Percentiles rank a stretch among this genome's conserved stretches.
Evolutionary conservation across 345 rosid species (phyloP).

Genomic region (Garcia nutans): DNA sequence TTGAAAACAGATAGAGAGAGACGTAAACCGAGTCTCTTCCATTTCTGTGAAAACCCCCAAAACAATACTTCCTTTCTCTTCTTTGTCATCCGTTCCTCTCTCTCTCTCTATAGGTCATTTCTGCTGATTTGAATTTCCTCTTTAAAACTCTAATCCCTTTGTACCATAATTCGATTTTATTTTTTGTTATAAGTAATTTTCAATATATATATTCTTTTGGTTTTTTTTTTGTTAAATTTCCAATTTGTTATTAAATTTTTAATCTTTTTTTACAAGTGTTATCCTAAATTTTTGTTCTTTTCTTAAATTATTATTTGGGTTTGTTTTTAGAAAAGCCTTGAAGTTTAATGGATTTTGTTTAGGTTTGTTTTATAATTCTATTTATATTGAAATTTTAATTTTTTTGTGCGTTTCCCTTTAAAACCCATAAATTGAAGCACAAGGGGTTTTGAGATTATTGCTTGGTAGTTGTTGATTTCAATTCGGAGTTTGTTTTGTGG

Average conservation of each 20-base stretch:
- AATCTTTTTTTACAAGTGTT: neutral
- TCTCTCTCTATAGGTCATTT: neutral
- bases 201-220: neutral
- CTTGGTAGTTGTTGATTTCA: neutral
- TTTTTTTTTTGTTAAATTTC: neutral
- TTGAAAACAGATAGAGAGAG: slow-evolving; percentile 5
- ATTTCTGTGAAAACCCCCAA: neutral
- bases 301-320: neutral
- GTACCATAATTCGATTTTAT: slow-evolving; percentile 12
- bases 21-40: slow-evolving; percentile 5
- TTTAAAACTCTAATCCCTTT: neutral
- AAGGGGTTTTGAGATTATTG: neutral
- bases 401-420: neutral
- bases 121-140: neutral
- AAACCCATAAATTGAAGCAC: neutral
- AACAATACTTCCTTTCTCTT: neutral
- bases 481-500: neutral
- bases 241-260: neutral
- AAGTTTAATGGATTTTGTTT: neutral
- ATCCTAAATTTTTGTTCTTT: neutral
- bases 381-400: neutral
- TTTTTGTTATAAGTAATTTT: neutral
- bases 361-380: neutral
- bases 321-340: slow-evolving; percentile 3
- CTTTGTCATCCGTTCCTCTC: slow-evolving; percentile 9